Percentiles rank a stretch among this genome's conserved stretches.
These are phyloP conservation scores for Thalia dealbata DNA, from an alignment of 176 grass and related monocot genomes.

Conservation along the genomic window DNA sequence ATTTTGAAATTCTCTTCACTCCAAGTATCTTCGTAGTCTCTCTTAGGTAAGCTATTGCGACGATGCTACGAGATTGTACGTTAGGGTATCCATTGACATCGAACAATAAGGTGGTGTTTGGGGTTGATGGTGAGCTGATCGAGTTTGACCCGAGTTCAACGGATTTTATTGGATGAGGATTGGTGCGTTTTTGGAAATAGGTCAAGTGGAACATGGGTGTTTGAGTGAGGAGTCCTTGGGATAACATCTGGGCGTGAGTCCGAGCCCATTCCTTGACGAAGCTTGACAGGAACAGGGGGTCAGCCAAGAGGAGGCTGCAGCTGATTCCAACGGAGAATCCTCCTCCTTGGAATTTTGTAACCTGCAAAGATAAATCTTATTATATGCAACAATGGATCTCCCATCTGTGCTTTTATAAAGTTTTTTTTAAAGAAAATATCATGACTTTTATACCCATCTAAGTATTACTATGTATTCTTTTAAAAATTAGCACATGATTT, in stretches of 20 bases:
- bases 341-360: constrained; percentile 54
- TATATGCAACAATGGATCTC: too few relatives aligned
- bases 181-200: constrained; percentile 42
- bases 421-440: too few relatives aligned
- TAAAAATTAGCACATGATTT: too few relatives aligned
- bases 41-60: constrained; percentile 33
- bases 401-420: too few relatives aligned
- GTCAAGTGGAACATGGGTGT: constrained; percentile 44
- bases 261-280: constrained; percentile 65
- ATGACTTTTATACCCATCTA: too few relatives aligned
- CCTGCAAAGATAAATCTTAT: constrained; percentile 19
- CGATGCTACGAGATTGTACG: constrained; percentile 6
- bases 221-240: constrained; percentile 8
- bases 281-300: constrained; percentile 42
- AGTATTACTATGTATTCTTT: too few relatives aligned
- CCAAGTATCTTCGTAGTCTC: constrained; percentile 19
- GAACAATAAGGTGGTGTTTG: constrained; percentile 34
- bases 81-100: neutral
- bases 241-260: constrained; percentile 36
- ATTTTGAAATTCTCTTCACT: neutral
- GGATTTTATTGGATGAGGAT: constrained; percentile 29
- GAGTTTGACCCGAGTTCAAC: constrained; percentile 12
- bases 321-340: constrained; percentile 65
- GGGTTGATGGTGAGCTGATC: neutral
- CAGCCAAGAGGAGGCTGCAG: constrained; percentile 52